These are phyloP conservation scores for Trichoderma lentiforme DNA, from an alignment of 2,329 filamentous ascomycete species.

Conservation along the genomic window DNA sequence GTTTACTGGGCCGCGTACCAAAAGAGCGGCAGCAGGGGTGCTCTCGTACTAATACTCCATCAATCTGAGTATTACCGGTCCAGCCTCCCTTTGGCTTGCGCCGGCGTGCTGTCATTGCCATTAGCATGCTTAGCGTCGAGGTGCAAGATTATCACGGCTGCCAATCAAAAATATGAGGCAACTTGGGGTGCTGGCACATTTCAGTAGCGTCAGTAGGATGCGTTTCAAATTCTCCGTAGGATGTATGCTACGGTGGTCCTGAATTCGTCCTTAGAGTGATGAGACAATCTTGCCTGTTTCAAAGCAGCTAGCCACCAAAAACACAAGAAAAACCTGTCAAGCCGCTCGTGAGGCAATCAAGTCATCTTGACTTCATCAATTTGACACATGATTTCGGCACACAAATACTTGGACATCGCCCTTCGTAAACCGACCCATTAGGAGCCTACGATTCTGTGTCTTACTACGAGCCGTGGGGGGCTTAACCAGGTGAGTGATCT, in stretches of 20 bases:
- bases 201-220: neutral
- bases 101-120: neutral
- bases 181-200: neutral
- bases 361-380: neutral
- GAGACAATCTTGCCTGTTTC: too few relatives aligned
- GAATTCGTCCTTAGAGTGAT: neutral
- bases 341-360: neutral
- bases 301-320: neutral
- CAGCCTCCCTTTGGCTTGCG: neutral
- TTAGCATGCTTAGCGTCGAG: neutral
- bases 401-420: neutral
- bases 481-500: neutral
- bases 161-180: neutral
- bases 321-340: neutral
- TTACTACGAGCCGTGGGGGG: conserved; percentile 3
- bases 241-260: neutral
- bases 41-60: neutral
- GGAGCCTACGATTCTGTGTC: neutral
- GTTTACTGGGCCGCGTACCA: neutral
- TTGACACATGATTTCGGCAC: neutral
- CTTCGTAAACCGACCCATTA: neutral
- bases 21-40: neutral
- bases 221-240: neutral
- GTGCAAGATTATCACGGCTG: neutral
- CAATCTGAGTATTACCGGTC: neutral